Base-by-base conservation (phyloP, 768 basidiomycete genomes). In the Tricholoma terreum region DNA sequence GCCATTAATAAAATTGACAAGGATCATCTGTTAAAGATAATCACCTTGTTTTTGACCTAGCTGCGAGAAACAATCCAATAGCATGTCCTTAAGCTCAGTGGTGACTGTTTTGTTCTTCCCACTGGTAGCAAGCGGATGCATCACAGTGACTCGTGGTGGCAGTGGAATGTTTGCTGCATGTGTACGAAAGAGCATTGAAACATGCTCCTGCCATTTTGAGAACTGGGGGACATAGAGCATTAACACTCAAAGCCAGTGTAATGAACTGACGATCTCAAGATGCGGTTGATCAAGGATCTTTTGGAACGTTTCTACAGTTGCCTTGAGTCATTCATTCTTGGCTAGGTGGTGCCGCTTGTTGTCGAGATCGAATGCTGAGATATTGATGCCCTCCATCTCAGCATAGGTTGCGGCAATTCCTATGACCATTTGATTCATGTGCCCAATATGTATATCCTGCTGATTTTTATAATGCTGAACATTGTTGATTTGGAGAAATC, bases 31-130 rank as follows among this genome's bases (percentile, higher is more conserved):
- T 8, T 52, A 53, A 12, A 63, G 52, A 54, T 67, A 67, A 12
- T 14, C 58, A 34, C 6, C 67, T 4, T 54, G 50, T 5, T 50
- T 60, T 46, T 73, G 68, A 0, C 74, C 74, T 8, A 64, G 55
- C 59, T 77, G 76, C 0, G 33, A 58, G 0, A 75, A 55, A 56
- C 75, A 73, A 58, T 77, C 74, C 1, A 64, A 7, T 0, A 77
- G 50, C 0, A 62, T 71, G 17, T 65, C 72, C 54, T 70, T 68
- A 2, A 74, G 55, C 34, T 75, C 73, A 0, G 66, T 60, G 0
- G 67, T 65, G 0, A 65, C 40, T 0, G 68, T 64, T 49, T 75
- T 69, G 36, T 70, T 70, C 21, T 65, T 65, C 7, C 65, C 65
- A 50, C 60, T 67, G 0, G 71, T 64, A 0, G 69, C 65, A 3